phyloP scores from a whole-genome alignment of 75 land plant genomes.

The Gnetum montanum region DNA sequence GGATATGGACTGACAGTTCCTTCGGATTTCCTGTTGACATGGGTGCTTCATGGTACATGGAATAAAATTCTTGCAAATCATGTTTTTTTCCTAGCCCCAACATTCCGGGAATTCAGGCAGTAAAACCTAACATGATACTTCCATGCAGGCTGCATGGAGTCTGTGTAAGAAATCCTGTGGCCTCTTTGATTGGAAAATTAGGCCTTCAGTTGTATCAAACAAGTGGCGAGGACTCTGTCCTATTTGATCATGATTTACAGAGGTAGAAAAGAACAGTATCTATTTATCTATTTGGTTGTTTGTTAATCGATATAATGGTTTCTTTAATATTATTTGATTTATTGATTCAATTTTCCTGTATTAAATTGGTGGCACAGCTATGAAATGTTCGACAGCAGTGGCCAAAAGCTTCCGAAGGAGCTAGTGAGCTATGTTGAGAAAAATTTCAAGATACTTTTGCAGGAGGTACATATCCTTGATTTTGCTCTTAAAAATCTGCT shows the following conservation, averaged over 20 bases:
- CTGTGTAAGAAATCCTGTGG: constrained; percentile 85
- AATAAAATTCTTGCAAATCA: neutral
- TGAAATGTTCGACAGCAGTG: constrained; percentile 74
- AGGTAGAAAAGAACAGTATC: constrained; percentile 31
- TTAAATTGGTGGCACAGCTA: constrained; percentile 46
- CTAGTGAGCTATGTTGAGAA: constrained; percentile 78
- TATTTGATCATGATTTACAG: constrained; percentile 94
- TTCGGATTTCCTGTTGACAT: constrained; percentile 97
- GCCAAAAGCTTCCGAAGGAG: constrained; percentile 59
- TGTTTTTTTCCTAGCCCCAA: neutral
- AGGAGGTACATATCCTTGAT: constrained; percentile 45
- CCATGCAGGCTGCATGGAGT: constrained; percentile 89
- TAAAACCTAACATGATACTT: neutral
- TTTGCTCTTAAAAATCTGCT: neutral
- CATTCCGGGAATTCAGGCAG: neutral
- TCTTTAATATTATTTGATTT: neutral
- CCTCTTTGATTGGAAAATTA: constrained; percentile 56
- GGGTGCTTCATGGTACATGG: constrained; percentile 91
- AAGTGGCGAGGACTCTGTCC: constrained; percentile 86
- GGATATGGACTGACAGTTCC: constrained; percentile 84
- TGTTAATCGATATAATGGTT: neutral
- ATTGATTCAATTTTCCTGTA: constrained; percentile 21
- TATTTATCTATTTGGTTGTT: neutral
- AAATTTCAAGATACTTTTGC: constrained; percentile 64
- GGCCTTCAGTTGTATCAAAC: constrained; percentile 80